phyloP scores from a whole-genome alignment of 164 flowering plant genomes.

The Nelumbo lutea region DNA sequence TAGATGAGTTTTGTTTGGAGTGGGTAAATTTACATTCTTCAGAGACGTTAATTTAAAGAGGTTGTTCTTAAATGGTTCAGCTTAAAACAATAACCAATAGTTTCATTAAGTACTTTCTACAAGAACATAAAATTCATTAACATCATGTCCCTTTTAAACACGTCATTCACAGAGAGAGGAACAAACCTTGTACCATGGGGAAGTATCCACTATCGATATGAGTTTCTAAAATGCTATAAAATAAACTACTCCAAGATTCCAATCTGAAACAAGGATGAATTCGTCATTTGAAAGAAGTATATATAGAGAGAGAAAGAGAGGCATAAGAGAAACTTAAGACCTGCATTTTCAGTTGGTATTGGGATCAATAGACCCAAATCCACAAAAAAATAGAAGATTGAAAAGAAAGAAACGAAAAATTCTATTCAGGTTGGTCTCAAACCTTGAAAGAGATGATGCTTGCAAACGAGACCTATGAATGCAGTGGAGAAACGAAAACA shows the following conservation, averaged over 20 bases:
- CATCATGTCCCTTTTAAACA: not conserved
- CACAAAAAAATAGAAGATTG: no score
- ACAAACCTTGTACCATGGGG: constrained; percentile 4
- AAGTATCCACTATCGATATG: not conserved
- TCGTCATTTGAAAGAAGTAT: not conserved
- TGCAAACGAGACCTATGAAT: not conserved
- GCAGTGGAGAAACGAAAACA: not conserved
- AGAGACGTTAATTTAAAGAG: no score
- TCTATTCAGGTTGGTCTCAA: not conserved
- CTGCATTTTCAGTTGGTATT: no score
- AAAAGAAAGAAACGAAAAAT: no score
- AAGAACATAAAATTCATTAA: not conserved
- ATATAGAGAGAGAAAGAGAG: no score
- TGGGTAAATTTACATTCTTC: no score
- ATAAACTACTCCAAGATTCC: constrained; percentile 1
- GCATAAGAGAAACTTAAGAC: no score
- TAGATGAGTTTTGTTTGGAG: no score
- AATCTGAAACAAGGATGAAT: constrained; percentile 3
- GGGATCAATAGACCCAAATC: no score
- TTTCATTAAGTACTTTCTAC: not conserved
- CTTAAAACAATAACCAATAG: not conserved
- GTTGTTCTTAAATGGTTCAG: no score
- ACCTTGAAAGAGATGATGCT: not conserved
- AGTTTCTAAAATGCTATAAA: constrained; percentile 1
- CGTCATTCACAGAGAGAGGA: not conserved